Evolutionary conservation across 352 stramenopile genomes (phyloP).

Genomic region (Phytophthora sp.): DNA sequence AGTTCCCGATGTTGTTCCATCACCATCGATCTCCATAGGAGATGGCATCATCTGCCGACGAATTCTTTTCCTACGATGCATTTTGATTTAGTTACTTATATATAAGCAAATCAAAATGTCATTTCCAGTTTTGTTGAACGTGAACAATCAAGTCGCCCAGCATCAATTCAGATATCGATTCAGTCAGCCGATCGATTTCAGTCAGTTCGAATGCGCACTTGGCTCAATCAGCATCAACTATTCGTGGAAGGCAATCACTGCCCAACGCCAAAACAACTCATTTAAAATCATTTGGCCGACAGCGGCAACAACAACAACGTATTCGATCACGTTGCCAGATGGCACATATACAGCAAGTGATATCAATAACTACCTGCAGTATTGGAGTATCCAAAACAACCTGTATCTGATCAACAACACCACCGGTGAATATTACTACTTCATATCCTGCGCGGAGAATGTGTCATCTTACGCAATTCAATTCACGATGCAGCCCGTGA

Average conservation of each 20-base stretch:
- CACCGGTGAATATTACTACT: constrained; percentile 26
- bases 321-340: constrained; percentile 24
- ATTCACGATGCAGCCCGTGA: too few relatives aligned
- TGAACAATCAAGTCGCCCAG: too few relatives aligned
- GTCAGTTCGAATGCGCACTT: background rate
- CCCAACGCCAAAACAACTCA: background rate
- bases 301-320: constrained; percentile 23
- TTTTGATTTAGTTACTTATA: too few relatives aligned
- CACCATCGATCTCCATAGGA: too few relatives aligned
- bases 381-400: constrained; percentile 34
- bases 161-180: too few relatives aligned
- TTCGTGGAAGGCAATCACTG: background rate
- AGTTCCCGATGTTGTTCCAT: too few relatives aligned
- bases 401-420: constrained; percentile 30
- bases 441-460: constrained; percentile 25
- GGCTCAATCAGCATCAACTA: background rate
- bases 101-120: too few relatives aligned
- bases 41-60: too few relatives aligned
- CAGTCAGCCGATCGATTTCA: background rate
- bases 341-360: constrained; percentile 25
- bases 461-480: constrained; percentile 17
- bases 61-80: too few relatives aligned
- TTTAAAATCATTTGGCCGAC: constrained; percentile 36
- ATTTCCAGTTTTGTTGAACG: too few relatives aligned
- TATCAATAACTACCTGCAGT: constrained; percentile 32